Base-by-base conservation (phyloP, 768 basidiomycete genomes). In the Daedaleopsis sinensis region DNA sequence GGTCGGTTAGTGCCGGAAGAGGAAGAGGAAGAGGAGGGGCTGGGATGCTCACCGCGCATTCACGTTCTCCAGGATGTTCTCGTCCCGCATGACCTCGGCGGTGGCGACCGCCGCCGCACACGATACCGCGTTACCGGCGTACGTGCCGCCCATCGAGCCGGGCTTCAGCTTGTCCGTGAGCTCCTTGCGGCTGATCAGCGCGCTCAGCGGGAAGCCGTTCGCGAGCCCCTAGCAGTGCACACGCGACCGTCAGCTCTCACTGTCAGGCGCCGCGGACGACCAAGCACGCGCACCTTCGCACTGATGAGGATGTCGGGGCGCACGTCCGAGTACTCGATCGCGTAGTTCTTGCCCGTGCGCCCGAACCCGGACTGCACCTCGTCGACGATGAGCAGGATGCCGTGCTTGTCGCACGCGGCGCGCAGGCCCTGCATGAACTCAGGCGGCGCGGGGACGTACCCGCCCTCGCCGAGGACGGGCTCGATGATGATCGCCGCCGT, bases 401-500 rank as follows among this genome's bases (percentile, higher is more conserved):
- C 86, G 71, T 98, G 81, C 72, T 89, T 81, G 71, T 97, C 93
- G 74, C 96, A 98, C n/a, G 95, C 80, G 54, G 80, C 79, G 62
- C 95, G 80, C 48, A 98, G 75, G 21, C 93, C 93, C 49, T 84
- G 81, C 61, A 98, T 74, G 79, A 91, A 98, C 21, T 84, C 84
- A 1, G 84, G 70, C 0, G 94, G 93, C 0, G 94, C 93, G 32
- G 93, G 88, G 16, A 97, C 91, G 74, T 98, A 98, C 1, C 96
- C 96, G 38, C 96, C 96, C 74, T 98, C 96, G 24, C 95, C 96
- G 35, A 98, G 80, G 1, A 98, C 89, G 44, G 96, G 92, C 79
- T 98, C 96, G 44, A 98, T 76, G 64, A 98, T 76, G 69, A 98
- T 89, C n/a, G 94, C 95, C 1, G 96, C 94, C 0, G 94, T 96